A percentile compares a stretch with the other conserved stretches of the same genome.
These are phyloP conservation scores for Elymus sibiricus DNA, from an alignment of 176 grass and related monocot genomes.

Conservation along the genomic window DNA sequence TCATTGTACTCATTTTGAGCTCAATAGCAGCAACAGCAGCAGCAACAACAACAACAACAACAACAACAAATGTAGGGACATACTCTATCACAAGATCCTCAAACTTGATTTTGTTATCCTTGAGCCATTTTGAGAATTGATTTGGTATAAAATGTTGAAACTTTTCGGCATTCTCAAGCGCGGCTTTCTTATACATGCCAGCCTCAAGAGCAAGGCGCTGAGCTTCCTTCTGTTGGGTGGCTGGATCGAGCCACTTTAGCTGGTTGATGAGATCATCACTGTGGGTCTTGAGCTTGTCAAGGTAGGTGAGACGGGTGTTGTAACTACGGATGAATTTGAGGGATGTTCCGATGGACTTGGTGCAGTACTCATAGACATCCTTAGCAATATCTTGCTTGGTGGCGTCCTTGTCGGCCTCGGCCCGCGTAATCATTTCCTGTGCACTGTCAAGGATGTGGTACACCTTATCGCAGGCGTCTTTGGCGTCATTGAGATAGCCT, in stretches of 20 bases:
- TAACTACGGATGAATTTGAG: background rate
- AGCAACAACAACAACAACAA: too few species aligned
- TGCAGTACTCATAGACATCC: background rate
- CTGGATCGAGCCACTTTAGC: slow-evolving; percentile 1
- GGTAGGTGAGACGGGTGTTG: background rate
- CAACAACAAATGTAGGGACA: background rate
- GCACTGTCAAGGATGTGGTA: background rate
- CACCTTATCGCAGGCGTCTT: background rate
- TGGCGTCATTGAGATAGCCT: background rate
- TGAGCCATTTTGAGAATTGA: background rate
- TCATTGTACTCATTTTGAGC: background rate
- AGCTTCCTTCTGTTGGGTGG: background rate
- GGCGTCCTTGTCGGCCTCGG: background rate
- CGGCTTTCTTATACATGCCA: background rate
- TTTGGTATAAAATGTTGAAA: background rate
- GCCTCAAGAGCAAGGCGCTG: background rate
- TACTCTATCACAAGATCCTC: background rate
- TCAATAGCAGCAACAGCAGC: too few species aligned
- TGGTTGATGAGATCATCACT: background rate
- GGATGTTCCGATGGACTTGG: background rate
- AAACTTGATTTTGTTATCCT: background rate
- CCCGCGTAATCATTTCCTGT: background rate
- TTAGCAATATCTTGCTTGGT: background rate
- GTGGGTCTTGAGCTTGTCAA: background rate
- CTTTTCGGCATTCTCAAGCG: slow-evolving; percentile 1